Conservation (phyloP, 2,329 filamentous ascomycete genomes). For the Sarocladium kiliense region DNA sequence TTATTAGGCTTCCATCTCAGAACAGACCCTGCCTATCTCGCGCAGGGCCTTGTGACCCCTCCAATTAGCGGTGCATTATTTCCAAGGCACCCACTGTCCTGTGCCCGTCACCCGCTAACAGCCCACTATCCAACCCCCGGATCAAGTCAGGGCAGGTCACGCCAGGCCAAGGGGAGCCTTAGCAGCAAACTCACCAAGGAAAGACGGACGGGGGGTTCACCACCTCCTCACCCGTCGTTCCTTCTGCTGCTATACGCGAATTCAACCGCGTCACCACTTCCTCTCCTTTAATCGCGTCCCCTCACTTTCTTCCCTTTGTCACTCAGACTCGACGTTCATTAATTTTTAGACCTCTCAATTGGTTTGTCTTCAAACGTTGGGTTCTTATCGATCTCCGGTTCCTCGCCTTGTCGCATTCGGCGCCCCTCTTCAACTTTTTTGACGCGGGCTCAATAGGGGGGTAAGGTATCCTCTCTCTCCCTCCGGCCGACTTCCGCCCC, state of each 20-base stretch:
- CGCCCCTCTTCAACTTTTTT: constrained; percentile 1
- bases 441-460: neutral
- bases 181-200: neutral
- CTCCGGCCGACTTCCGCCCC: neutral
- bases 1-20: neutral
- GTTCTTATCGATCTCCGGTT: too few species aligned
- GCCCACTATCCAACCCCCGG: neutral
- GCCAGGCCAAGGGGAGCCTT: neutral
- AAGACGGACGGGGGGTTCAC: neutral
- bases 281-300: neutral
- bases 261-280: constrained; percentile 7
- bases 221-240: neutral
- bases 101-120: neutral
- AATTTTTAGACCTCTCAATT: neutral
- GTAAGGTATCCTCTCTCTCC: neutral
- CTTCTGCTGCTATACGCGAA: neutral
- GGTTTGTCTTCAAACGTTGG: neutral
- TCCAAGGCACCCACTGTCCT: neutral
- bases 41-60: neutral
- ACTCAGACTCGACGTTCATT: neutral
- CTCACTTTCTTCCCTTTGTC: neutral
- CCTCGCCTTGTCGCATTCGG: neutral
- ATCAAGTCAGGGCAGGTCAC: neutral
- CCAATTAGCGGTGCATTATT: constrained; percentile 8
- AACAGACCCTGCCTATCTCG: neutral